Evolutionary conservation across 495 filamentous ascomycete species (phyloP).

Genomic region (Trichoderma virens): DNA sequence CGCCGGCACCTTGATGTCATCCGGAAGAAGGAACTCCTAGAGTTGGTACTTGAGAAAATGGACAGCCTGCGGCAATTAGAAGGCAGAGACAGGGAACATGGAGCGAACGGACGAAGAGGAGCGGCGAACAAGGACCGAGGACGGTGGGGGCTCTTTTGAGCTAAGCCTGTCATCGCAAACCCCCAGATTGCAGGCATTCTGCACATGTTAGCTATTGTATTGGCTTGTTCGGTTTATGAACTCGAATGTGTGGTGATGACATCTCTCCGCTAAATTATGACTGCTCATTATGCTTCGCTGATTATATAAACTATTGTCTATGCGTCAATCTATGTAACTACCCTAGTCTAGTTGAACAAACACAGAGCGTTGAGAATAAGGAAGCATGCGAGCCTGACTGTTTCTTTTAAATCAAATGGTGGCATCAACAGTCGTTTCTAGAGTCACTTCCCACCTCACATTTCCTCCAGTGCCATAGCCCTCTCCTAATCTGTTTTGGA

Average conservation of each 20-base stretch:
- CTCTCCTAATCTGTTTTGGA: conserved; percentile 80
- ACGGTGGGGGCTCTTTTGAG: conserved; percentile 29
- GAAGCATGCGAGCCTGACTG: background rate
- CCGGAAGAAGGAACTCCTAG: conserved; percentile 81
- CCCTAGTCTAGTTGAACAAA: background rate
- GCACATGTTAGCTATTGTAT: background rate
- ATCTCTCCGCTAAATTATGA: background rate
- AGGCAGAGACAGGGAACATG: conserved; percentile 24
- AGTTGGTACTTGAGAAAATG: conserved; percentile 90
- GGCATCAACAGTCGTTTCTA: conserved; percentile 34
- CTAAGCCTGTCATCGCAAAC: background rate
- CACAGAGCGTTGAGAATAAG: background rate
- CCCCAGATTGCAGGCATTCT: background rate
- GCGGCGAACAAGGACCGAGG: conserved; percentile 20
- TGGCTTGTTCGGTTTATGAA: background rate
- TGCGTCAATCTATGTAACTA: background rate
- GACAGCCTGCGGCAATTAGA: conserved; percentile 77
- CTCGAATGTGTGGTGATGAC: conserved; percentile 6
- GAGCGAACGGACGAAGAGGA: background rate
- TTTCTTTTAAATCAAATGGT: conserved; percentile 17
- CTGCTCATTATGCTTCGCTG: background rate
- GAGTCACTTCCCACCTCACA: conserved; percentile 79
- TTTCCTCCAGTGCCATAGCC: conserved; percentile 73
- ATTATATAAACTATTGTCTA: too few species aligned
- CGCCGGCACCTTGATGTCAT: conserved; percentile 85